Evolutionary conservation across 331 rosid genomes (phyloP).

Genomic region (Quercus lobata): DNA sequence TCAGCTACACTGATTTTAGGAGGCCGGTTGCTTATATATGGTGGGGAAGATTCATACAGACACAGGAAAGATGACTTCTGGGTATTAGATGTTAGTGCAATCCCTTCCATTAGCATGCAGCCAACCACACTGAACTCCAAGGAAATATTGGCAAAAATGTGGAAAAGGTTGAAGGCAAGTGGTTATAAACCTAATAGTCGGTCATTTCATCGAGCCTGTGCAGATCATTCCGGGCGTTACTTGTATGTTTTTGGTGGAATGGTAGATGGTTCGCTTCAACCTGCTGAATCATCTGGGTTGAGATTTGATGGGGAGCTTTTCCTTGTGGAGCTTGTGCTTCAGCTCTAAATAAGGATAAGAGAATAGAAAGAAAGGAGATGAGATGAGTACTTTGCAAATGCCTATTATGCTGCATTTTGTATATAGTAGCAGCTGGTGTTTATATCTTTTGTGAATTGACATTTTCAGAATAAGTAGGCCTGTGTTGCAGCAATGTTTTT

Average conservation of each 20-base stretch:
- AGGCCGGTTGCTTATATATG: no score
- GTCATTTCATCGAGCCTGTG: slow-evolving; percentile 86
- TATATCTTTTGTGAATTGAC: not conserved
- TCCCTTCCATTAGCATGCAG: slow-evolving; percentile 38
- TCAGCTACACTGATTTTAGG: slow-evolving; percentile 65
- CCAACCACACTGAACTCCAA: slow-evolving; percentile 30
- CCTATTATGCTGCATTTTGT: slow-evolving; percentile 16
- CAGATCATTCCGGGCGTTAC: slow-evolving; percentile 57
- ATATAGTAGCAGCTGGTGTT: slow-evolving; percentile 7
- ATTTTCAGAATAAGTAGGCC: no score
- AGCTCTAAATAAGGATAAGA: slow-evolving; percentile 28
- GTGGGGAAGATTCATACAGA: no score
- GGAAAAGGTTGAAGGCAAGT: slow-evolving; percentile 53
- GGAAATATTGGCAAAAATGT: slow-evolving; percentile 47
- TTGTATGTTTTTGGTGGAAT: slow-evolving; percentile 81
- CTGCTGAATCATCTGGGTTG: slow-evolving; percentile 46
- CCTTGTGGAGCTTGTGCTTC: slow-evolving; percentile 70
- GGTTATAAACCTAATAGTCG: slow-evolving; percentile 43
- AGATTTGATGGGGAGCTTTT: slow-evolving; percentile 78
- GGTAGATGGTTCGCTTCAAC: slow-evolving; percentile 62
- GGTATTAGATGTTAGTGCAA: slow-evolving; percentile 62
- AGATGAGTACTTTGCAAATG: not conserved
- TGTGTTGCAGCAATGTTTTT: no score
- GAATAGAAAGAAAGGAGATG: not conserved
- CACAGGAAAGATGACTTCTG: slow-evolving; percentile 41